A percentile compares a stretch with the other conserved stretches of the same genome.
Conservation (phyloP, 2,329 filamentous ascomycete species). For the Stachybotrys elegans region DNA sequence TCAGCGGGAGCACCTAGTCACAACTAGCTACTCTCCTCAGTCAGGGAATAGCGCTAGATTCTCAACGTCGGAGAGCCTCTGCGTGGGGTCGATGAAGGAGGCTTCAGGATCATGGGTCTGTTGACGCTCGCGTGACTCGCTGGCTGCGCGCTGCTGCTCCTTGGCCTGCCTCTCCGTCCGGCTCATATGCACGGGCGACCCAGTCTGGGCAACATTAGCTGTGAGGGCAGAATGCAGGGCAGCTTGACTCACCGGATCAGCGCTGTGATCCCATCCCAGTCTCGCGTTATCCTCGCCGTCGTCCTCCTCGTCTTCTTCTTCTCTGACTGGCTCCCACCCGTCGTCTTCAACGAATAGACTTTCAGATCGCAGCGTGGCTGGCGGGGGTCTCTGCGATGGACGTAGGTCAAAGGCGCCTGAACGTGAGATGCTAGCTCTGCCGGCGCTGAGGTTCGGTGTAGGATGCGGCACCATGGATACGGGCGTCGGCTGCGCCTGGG, state of each 20-base stretch:
- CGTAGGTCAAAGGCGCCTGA: conserved; percentile 38
- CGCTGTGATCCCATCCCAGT: conserved; percentile 70
- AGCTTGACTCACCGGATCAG: conserved; percentile 49
- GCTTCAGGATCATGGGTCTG: conserved; percentile 21
- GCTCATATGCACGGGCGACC: conserved; percentile 37
- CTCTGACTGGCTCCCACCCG: conserved; percentile 64
- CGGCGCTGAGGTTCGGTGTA: conserved; percentile 26
- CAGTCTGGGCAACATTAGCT: conserved; percentile 36
- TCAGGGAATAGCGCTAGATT: conserved; percentile 38
- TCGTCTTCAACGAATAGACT: conserved; percentile 75
- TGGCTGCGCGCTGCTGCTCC: conserved; percentile 11
- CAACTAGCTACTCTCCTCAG: too few species aligned
- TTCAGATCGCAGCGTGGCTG: conserved; percentile 56
- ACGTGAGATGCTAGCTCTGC: conserved; percentile 28
- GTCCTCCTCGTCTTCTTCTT: conserved; percentile 58
- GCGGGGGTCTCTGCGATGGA: conserved; percentile 49
- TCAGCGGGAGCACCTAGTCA: too few species aligned
- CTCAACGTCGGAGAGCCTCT: conserved; percentile 64
- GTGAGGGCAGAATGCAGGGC: conserved; percentile 5
- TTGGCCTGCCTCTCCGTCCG: conserved; percentile 23
- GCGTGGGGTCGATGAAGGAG: conserved; percentile 60
- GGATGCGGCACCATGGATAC: conserved; percentile 22
- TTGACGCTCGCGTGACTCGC: conserved; percentile 6
- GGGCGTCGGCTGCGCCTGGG: conserved; percentile 15
- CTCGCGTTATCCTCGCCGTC: conserved; percentile 62